Evolutionary conservation across 2,329 filamentous ascomycete genomes (phyloP), one percentile per base, ranked within the genome.

Genomic region (Aspergillus amoenus): DNA sequence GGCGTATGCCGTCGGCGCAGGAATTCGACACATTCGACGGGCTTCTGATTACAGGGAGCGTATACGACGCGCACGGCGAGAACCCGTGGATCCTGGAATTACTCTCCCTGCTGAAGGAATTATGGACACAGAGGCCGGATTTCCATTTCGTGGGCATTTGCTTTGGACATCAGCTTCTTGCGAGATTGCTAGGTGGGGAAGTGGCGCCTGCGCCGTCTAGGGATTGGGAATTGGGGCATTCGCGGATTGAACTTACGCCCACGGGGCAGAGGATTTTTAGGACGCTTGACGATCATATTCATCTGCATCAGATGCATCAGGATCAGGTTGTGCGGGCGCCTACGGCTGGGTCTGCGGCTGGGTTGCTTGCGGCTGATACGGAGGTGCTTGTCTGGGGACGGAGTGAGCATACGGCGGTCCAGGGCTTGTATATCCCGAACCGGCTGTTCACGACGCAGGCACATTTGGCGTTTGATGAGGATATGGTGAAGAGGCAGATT

Each of bases 91-190:
- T 80, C 15, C 59, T 70, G 6, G 70, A 76, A 39, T 70, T 80
- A 1, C 65, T 78, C 18, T 57, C 71, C 0, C 72, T 84, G 11
- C 70, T 85, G 8, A 73, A 73, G 67, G 68, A 80, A 32, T 64
- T 85, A 4, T 86, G 82, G 82, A 67, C 69, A 6, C 68, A 73
- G 5, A 74, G 80, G 2, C 81, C 81, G 1, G 77, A 82, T 18
- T 80, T 84, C 46, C 78, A 79, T 34, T 79, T 79, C 61, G 70
- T 74, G 9, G 78, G 78, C 17, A 76, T 81, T 39, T 81, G 78
- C 57, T 81, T 81, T 57, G 78, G 78, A 15, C 78, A 81, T 51
- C 78, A 81, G 61, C 68, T 81, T 17, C 72, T 81, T 12, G 76
- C 72, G 27, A 76, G 78, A 18, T 69, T 73, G 2, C 72, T 81